Percentiles rank a stretch among this genome's conserved stretches.
phyloP scores from a whole-genome alignment of 148 eudicot species.

The Simmondsia chinensis region DNA sequence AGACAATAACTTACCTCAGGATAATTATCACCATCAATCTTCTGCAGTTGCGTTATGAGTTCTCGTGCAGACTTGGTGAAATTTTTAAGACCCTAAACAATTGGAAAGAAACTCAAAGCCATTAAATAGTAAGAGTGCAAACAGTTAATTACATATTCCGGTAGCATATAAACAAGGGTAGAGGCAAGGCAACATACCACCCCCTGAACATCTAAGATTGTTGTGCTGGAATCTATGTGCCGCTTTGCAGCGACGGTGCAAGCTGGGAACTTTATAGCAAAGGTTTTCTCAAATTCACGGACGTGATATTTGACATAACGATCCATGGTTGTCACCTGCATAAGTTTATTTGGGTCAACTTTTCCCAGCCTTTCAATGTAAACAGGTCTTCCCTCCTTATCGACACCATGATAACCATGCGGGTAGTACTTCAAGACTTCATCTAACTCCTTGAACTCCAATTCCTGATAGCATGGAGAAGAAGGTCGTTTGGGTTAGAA shows the following conservation, averaged over 20 bases:
- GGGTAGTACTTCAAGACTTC: constrained; percentile 89
- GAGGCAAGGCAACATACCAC: constrained; percentile 72
- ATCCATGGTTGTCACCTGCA: constrained; percentile 91
- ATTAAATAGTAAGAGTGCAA: no score
- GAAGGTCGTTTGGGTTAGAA: no score
- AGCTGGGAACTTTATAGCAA: constrained; percentile 77
- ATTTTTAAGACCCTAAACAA: constrained; percentile 76
- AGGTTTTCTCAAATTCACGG: constrained; percentile 77
- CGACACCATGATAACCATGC: constrained; percentile 95
- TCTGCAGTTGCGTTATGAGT: constrained; percentile 71
- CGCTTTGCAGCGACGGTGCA: constrained; percentile 80
- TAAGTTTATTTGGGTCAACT: constrained; percentile 82
- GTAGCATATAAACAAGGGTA: no score
- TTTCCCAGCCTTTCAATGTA: constrained; percentile 85
- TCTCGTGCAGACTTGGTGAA: constrained; percentile 83
- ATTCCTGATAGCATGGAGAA: constrained; percentile 52
- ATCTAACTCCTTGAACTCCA: constrained; percentile 65
- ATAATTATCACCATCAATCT: constrained; percentile 86
- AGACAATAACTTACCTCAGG: constrained; percentile 89
- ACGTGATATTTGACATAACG: constrained; percentile 86
- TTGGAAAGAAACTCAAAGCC: no score
- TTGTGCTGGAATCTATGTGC: constrained; percentile 90
- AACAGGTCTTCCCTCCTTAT: constrained; percentile 85
- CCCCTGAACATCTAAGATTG: constrained; percentile 94
- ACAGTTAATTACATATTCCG: no score